Evolutionary conservation across 768 basidiomycete genomes (phyloP).

Genomic region (Pleurotus eryngii): DNA sequence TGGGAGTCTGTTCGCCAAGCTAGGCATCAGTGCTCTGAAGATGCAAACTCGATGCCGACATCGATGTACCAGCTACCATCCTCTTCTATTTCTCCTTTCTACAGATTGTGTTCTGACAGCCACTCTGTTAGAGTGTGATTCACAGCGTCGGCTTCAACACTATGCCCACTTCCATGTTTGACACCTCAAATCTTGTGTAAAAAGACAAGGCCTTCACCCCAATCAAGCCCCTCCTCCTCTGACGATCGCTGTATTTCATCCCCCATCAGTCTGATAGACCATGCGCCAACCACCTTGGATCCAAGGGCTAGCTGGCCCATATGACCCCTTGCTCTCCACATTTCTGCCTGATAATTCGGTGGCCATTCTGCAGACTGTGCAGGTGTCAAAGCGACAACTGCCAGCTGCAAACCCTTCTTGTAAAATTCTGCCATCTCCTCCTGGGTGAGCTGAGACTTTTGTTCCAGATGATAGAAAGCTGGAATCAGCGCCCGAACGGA

Average conservation of each 20-base stretch:
- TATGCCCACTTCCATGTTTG: conserved; percentile 7
- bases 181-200: conserved; percentile 8
- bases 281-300: not conserved
- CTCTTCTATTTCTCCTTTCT: not conserved
- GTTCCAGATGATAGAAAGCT: not conserved
- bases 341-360: conserved; percentile 3
- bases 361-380: conserved; percentile 10
- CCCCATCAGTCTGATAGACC: not conserved
- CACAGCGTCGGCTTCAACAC: not conserved
- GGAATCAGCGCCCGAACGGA: conserved; percentile 1
- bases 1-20: conserved; percentile 29
- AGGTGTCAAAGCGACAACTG: not conserved
- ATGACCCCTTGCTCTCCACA: conserved; percentile 2
- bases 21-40: conserved; percentile 16
- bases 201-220: not conserved
- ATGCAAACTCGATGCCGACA: conserved; percentile 24
- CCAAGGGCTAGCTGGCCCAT: conserved; percentile 1
- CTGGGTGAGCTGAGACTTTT: not conserved
- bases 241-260: not conserved
- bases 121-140: not conserved
- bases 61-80: conserved; percentile 24
- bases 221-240: not conserved
- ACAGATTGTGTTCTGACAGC: not conserved
- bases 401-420: conserved; percentile 10
- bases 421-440: conserved; percentile 6